Percentiles rank a stretch among this genome's conserved stretches.
Evolutionary conservation across 257 asterid species (phyloP).

Genomic region (Pogostemon cablin): DNA sequence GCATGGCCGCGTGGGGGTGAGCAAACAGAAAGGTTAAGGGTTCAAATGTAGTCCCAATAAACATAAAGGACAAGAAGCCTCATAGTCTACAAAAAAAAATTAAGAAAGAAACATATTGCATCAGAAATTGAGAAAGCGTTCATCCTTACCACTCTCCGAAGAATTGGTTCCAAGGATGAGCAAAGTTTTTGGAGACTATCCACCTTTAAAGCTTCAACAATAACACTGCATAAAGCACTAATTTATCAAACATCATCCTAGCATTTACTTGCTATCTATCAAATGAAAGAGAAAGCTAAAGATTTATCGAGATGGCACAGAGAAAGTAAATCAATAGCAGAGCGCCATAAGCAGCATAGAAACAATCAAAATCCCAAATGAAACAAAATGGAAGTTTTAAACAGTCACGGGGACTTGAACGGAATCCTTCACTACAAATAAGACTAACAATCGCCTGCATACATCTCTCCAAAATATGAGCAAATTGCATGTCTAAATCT

Average conservation of each 20-base stretch:
- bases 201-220: conserved; percentile 93
- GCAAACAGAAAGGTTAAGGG: neutral
- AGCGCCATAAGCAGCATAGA: conserved; percentile 12
- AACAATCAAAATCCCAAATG: conserved; percentile 12
- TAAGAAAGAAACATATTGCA: neutral
- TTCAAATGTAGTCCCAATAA: conserved; percentile 13
- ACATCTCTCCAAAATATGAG: neutral
- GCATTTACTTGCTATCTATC: conserved; percentile 16
- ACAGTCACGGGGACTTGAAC: neutral
- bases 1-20: neutral
- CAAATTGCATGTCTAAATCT: neutral
- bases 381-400: neutral
- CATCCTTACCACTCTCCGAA: conserved; percentile 91
- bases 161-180: conserved; percentile 94
- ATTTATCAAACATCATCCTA: neutral
- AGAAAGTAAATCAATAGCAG: neutral
- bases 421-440: conserved; percentile 19
- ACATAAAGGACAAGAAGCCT: neutral
- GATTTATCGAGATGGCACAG: neutral
- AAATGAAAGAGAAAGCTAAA: neutral
- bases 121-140: conserved; percentile 14
- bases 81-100: neutral
- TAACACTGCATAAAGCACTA: conserved; percentile 66
- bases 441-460: neutral
- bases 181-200: conserved; percentile 97